Evolutionary conservation across 768 basidiomycete genomes (phyloP).

Genomic region (Hysterangium stoloniferum): DNA sequence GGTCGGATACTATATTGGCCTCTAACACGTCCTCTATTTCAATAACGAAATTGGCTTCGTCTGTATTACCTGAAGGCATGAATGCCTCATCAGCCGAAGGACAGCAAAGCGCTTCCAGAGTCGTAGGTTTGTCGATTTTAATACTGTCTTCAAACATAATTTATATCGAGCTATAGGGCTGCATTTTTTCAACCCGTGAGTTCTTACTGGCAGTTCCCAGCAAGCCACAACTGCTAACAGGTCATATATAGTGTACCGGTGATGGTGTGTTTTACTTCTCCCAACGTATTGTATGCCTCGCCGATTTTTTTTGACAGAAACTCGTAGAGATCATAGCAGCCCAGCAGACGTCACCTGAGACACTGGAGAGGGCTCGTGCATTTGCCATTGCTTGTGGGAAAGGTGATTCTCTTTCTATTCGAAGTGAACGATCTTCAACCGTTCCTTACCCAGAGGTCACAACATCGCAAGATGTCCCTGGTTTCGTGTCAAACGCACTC

Average conservation of each 20-base stretch:
- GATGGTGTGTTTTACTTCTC: conserved; percentile 51
- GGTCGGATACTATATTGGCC: conserved; percentile 74
- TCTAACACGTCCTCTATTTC: conserved; percentile 93
- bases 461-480: conserved; percentile 85
- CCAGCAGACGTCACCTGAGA: conserved; percentile 77
- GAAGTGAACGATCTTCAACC: background rate
- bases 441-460: conserved; percentile 63
- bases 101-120: conserved; percentile 56
- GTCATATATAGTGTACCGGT: conserved; percentile 56
- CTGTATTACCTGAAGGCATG: conserved; percentile 54
- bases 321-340: conserved; percentile 93
- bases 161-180: conserved; percentile 40
- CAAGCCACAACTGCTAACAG: background rate
- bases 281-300: background rate
- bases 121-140: conserved; percentile 55
- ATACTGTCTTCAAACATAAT: conserved; percentile 2
- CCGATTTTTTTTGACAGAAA: conserved; percentile 43
- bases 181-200: conserved; percentile 85
- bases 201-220: background rate
- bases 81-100: conserved; percentile 56
- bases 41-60: conserved; percentile 86
- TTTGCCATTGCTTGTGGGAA: conserved; percentile 91
- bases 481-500: conserved; percentile 90
- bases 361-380: conserved; percentile 64
- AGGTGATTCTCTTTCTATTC: conserved; percentile 34